Base-by-base conservation (phyloP, 2,329 filamentous ascomycete genomes). In the Coniella vitis region DNA sequence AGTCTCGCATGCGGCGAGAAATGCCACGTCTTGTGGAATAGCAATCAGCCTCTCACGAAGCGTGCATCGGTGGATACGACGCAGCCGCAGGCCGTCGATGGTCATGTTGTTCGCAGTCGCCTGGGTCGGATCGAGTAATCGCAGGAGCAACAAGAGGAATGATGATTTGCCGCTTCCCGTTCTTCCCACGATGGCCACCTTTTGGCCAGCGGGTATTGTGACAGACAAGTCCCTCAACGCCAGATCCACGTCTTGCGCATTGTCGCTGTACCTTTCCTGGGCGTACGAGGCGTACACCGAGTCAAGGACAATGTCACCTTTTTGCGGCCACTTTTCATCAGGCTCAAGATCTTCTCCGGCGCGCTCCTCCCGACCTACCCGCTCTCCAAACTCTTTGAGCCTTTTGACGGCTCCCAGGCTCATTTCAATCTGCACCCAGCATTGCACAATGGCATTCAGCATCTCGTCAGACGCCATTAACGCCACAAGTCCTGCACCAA, bases 11-110 rank as follows among this genome's bases (percentile, higher is more conserved):
- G 68, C 69, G 0, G 69, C 70, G 1, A 79, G 60, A 58, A 80
- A 77, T 3, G 76, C 69, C 0, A 74, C 60, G 4, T 80, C 76
- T 56, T 81, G 76, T 0, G 76, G 73, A 1, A 80, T 61, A 4
- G 73, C 71, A 20, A 76, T 73, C 34, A 80, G 61, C 1, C 69
- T 70, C 36, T 68, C 61, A 7, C 76, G 72, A 0, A 79, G 63
- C 0, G 60, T 58, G 0, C 60, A 22, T 2, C 74, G 68, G 46
- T 72, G 57, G 12, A 79, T 63, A 1, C 50, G 51, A 20, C 60
- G 35, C 1, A 72, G 61, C 0, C 63, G 57, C 0, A 70, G 44
- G 25, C 57, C 63, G 50, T 79, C 75, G n/a, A 79, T 72, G 0
- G 57, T 51, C 16, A 75, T 68, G 17, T 61, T 58, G 5, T 48